phyloP scores from a whole-genome alignment of 305 asterid species.

The Fraxinus floribunda region DNA sequence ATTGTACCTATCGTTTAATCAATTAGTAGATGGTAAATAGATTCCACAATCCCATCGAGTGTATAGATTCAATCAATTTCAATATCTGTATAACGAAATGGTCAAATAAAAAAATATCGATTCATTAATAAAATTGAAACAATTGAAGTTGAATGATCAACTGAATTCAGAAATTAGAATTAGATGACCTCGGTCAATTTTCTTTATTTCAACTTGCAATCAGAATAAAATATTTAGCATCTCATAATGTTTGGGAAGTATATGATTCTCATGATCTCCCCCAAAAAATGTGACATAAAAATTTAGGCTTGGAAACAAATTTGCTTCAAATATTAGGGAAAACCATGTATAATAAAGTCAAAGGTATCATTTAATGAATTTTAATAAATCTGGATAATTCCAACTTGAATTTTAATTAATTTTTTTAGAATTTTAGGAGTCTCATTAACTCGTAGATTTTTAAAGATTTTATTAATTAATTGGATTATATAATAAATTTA shows the following conservation, averaged over 20 bases:
- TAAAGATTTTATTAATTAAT: not conserved
- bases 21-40: not conserved
- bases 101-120: not conserved
- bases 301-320: not conserved
- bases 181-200: not conserved
- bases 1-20: not conserved
- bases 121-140: not conserved
- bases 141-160: not conserved
- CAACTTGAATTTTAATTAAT: too few relatives aligned
- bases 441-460: too few relatives aligned
- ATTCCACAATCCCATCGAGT: not conserved
- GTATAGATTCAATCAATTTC: not conserved
- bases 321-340: too few relatives aligned
- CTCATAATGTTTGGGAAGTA: not conserved
- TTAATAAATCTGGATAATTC: too few relatives aligned
- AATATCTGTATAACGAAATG: not conserved
- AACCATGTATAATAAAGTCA: not conserved
- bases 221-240: not conserved
- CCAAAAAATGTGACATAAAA: too few relatives aligned
- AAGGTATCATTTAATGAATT: too few relatives aligned
- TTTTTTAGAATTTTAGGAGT: not conserved
- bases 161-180: not conserved
- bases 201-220: not conserved
- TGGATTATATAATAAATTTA: not conserved
- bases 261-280: too few relatives aligned